phyloP scores from a whole-genome alignment of 2,329 filamentous ascomycete genomes.

The Colletotrichum noveboracense region DNA sequence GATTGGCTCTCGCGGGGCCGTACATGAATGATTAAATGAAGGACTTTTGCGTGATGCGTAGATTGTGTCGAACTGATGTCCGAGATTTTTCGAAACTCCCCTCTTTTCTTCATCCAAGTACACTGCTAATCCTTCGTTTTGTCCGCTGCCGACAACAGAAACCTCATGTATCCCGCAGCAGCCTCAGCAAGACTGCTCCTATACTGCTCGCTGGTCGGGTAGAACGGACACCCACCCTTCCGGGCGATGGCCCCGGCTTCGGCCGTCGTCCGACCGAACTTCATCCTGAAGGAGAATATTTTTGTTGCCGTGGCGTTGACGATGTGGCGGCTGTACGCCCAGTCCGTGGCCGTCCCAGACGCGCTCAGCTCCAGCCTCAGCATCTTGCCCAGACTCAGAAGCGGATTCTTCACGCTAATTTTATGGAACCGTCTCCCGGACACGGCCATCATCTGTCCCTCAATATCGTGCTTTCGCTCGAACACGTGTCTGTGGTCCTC shows the following conservation, averaged over 20 bases:
- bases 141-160: conserved; percentile 28
- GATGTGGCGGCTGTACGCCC: conserved; percentile 48
- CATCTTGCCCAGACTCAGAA: too few relatives aligned
- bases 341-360: conserved; percentile 50
- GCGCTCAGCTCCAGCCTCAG: not conserved
- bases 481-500: conserved; percentile 30
- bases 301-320: conserved; percentile 32
- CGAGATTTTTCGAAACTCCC: fast-evolving
- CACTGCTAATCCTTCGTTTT: not conserved
- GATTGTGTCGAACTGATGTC: not conserved
- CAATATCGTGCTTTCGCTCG: conserved; percentile 29
- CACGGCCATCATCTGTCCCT: conserved; percentile 40
- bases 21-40: not conserved
- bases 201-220: conserved; percentile 47
- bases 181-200: conserved; percentile 47
- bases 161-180: conserved; percentile 51
- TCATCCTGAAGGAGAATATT: conserved; percentile 48
- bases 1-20: not conserved
- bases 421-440: conserved; percentile 34
- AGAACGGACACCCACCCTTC: conserved; percentile 39
- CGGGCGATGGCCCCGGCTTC: not conserved
- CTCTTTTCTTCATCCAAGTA: not conserved
- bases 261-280: conserved; percentile 43
- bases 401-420: too few relatives aligned
- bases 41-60: not conserved